Percentiles rank a stretch among this genome's conserved stretches.
Evolutionary conservation across 495 filamentous ascomycete genomes (phyloP).

Genomic region (Penicillium odoratum): DNA sequence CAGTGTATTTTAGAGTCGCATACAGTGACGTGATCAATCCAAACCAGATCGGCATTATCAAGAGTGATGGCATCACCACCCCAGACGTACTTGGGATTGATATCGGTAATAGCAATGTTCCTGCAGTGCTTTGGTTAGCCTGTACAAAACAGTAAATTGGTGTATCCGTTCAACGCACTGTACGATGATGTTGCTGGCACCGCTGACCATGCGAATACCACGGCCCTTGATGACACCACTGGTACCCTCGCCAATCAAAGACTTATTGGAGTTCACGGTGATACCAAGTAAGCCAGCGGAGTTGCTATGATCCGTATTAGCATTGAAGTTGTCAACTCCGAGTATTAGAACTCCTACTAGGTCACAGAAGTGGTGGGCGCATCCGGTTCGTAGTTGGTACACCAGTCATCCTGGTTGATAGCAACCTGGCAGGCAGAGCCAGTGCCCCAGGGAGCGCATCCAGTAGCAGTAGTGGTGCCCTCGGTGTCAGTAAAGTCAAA

Average conservation of each 20-base stretch:
- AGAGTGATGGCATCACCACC: conserved; percentile 42
- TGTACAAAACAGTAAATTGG: too few relatives aligned
- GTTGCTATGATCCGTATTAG: conserved; percentile 24
- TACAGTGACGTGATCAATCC: conserved; percentile 45
- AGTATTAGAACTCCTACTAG: conserved; percentile 26
- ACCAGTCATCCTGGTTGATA: conserved; percentile 55
- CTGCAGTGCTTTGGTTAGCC: conserved; percentile 11
- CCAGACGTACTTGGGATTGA: conserved; percentile 45
- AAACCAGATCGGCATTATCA: conserved; percentile 32
- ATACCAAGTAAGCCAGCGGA: conserved; percentile 40
- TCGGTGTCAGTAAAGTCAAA: conserved; percentile 48
- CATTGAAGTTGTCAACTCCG: too few relatives aligned
- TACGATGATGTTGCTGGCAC: conserved; percentile 43
- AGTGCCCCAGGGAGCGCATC: conserved; percentile 50
- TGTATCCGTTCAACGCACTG: conserved; percentile 25
- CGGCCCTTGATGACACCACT: conserved; percentile 42
- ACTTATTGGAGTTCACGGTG: conserved; percentile 39
- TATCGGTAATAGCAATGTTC: conserved; percentile 44
- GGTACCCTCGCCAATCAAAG: conserved; percentile 35
- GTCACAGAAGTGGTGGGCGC: conserved; percentile 38
- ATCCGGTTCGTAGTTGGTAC: conserved; percentile 39
- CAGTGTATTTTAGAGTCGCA: background rate
- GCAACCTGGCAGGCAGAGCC: conserved; percentile 48
- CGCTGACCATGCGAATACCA: conserved; percentile 40
- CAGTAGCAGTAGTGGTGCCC: conserved; percentile 41